Conservation (phyloP, 177 flowering plant genomes). For the Vitis hybrid region DNA sequence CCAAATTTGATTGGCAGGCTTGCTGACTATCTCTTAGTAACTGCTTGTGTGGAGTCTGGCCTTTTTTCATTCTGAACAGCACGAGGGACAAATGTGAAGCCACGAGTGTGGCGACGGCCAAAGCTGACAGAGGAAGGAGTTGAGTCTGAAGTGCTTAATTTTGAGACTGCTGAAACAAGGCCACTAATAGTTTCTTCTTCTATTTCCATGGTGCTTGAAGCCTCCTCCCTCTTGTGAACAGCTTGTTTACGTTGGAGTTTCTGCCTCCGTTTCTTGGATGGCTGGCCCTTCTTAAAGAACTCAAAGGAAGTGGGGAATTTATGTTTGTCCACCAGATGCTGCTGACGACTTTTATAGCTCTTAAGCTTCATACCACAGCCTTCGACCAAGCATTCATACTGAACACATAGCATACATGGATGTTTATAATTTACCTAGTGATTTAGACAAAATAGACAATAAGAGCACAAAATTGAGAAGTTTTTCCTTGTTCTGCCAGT, state of each 20-base stretch:
- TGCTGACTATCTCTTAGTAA: constrained; percentile 17
- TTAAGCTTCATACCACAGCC: constrained; percentile 81
- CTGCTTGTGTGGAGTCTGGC: constrained; percentile 21
- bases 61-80: constrained; percentile 50
- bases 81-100: constrained; percentile 72
- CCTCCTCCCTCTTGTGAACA: constrained; percentile 25
- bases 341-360: constrained; percentile 79
- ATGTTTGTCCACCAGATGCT: constrained; percentile 90
- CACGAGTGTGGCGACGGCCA: constrained; percentile 73
- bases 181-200: constrained; percentile 56
- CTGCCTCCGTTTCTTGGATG: constrained; percentile 76
- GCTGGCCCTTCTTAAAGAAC: constrained; percentile 70
- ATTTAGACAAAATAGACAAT: not conserved
- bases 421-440: too few species aligned
- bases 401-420: constrained; percentile 6
- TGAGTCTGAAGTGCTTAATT: constrained; percentile 69
- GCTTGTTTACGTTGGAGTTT: constrained; percentile 44
- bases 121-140: constrained; percentile 79
- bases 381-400: constrained; percentile 98
- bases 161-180: constrained; percentile 79
- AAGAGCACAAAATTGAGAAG: not conserved
- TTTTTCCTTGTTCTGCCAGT: not conserved
- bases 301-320: constrained; percentile 78
- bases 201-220: constrained; percentile 61
- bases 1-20: not conserved